Conservation (phyloP, 176 grass and related monocot genomes). For the Paspalum vaginatum region DNA sequence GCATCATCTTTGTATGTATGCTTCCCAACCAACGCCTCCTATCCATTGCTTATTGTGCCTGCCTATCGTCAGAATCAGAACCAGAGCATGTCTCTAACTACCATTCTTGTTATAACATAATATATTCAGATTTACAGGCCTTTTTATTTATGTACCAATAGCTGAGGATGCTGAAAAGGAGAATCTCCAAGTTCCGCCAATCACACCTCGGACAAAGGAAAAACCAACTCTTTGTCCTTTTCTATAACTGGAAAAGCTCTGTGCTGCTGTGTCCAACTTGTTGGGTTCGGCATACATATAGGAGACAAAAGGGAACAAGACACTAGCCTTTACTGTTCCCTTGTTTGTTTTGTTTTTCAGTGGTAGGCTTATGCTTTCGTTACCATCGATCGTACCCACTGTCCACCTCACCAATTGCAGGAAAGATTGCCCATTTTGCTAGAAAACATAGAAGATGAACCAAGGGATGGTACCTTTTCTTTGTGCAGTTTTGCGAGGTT, state of each 20-base stretch:
- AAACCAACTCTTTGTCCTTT: slow-evolving; percentile 37
- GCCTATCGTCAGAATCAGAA: slow-evolving; percentile 46
- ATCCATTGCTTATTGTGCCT: not conserved
- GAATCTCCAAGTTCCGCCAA: slow-evolving; percentile 20
- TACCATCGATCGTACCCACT: slow-evolving; percentile 25
- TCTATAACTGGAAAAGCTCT: slow-evolving; percentile 39
- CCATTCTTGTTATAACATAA: slow-evolving; percentile 8
- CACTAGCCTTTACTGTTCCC: not conserved
- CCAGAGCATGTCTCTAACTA: slow-evolving; percentile 38
- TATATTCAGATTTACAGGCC: not conserved
- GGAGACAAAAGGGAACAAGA: slow-evolving; percentile 35
- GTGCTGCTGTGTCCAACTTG: slow-evolving; percentile 27
- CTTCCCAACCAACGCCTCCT: slow-evolving; percentile 19
- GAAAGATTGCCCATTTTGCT: slow-evolving; percentile 31
- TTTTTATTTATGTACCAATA: not conserved
- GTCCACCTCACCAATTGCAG: not conserved
- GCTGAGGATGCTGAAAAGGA: slow-evolving; percentile 37
- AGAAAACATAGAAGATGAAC: slow-evolving; percentile 2
- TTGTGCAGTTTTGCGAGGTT: not conserved
- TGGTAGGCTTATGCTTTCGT: slow-evolving; percentile 20
- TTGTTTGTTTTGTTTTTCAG: slow-evolving; percentile 24
- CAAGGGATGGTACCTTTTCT: not conserved
- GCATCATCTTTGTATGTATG: slow-evolving; percentile 27
- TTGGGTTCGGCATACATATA: slow-evolving; percentile 32
- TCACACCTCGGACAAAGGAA: slow-evolving; percentile 40